Percentiles rank a stretch among this genome's conserved stretches.
These are phyloP conservation scores for Dothidotthia symphoricarpi DNA, from an alignment of 2,329 filamentous ascomycete species.

Conservation along the genomic window DNA sequence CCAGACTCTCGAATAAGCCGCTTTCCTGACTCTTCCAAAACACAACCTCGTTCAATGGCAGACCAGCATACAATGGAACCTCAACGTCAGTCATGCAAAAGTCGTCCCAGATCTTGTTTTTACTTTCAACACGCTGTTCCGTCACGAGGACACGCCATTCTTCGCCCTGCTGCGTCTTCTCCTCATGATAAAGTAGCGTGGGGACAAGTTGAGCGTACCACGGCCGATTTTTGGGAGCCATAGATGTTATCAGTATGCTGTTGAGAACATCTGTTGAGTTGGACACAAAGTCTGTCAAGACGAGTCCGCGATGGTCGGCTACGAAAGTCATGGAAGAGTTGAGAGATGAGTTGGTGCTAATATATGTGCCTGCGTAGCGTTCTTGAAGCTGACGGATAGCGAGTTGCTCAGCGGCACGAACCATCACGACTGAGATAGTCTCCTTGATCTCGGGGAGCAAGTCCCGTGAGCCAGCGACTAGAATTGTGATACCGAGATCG, in stretches of 20 bases:
- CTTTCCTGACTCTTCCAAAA: constrained; percentile 34
- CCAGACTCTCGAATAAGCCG: constrained; percentile 21
- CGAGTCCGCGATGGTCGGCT: constrained; percentile 30
- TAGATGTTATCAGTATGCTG: not conserved
- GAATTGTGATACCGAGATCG: constrained; percentile 45
- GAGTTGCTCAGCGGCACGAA: constrained; percentile 38
- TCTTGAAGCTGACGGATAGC: constrained; percentile 26
- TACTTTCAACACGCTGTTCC: constrained; percentile 12
- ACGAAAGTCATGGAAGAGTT: constrained; percentile 30
- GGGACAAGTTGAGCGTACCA: constrained; percentile 28
- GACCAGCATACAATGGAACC: constrained; percentile 30
- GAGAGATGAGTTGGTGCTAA: constrained; percentile 12
- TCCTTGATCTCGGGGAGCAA: constrained; percentile 29
- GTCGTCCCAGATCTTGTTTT: constrained; percentile 32
- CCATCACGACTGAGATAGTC: constrained; percentile 26
- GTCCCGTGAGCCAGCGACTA: constrained; percentile 32
- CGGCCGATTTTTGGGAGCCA: not conserved
- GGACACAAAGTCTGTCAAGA: constrained; percentile 29
- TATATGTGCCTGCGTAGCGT: constrained; percentile 31
- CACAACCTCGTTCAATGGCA: constrained; percentile 36
- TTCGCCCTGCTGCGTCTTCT: constrained; percentile 32
- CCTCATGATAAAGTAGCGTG: constrained; percentile 28
- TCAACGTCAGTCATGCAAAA: constrained; percentile 40
- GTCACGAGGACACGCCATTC: constrained; percentile 33
- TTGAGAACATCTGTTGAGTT: constrained; percentile 30